Conservation (phyloP, 768 basidiomycete genomes). For the Mycena galopus region DNA sequence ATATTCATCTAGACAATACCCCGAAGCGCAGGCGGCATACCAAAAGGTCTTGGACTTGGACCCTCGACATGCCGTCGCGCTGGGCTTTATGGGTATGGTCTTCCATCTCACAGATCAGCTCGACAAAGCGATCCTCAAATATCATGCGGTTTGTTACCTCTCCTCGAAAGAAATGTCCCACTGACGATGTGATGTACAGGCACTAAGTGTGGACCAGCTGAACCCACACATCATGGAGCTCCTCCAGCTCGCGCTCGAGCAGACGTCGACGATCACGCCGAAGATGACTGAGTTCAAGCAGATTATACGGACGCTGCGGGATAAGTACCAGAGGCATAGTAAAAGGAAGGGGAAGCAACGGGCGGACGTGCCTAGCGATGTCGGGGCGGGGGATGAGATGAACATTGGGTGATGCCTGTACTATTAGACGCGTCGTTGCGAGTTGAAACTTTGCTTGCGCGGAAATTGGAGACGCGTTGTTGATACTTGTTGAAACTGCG, state of each 20-base stretch:
- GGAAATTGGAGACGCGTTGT: background rate
- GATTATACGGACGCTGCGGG: slow-evolving; percentile 46
- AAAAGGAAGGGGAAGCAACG: slow-evolving; percentile 46
- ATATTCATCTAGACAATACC: slow-evolving; percentile 54
- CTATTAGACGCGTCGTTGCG: background rate
- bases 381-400: slow-evolving; percentile 44
- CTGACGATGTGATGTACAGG: slow-evolving; percentile 53
- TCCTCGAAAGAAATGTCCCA: background rate
- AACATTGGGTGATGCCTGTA: slow-evolving; percentile 41
- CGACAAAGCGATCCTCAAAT: slow-evolving; percentile 88
- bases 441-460: background rate
- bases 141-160: slow-evolving; percentile 81
- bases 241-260: slow-evolving; percentile 84
- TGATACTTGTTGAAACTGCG: slow-evolving; percentile 1
- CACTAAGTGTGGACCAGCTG: slow-evolving; percentile 85
- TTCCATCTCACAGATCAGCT: slow-evolving; percentile 80
- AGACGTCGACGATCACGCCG: slow-evolving; percentile 43
- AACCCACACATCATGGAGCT: slow-evolving; percentile 86
- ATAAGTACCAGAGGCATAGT: slow-evolving; percentile 47
- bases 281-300: slow-evolving; percentile 46
- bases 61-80: slow-evolving; percentile 83
- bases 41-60: slow-evolving; percentile 88
- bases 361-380: slow-evolving; percentile 37
- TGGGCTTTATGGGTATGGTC: slow-evolving; percentile 92
- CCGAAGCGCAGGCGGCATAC: slow-evolving; percentile 82